Evolutionary conservation across 1,284 basidiomycete genomes (phyloP).

Genomic region (Ustilago loliicola): DNA sequence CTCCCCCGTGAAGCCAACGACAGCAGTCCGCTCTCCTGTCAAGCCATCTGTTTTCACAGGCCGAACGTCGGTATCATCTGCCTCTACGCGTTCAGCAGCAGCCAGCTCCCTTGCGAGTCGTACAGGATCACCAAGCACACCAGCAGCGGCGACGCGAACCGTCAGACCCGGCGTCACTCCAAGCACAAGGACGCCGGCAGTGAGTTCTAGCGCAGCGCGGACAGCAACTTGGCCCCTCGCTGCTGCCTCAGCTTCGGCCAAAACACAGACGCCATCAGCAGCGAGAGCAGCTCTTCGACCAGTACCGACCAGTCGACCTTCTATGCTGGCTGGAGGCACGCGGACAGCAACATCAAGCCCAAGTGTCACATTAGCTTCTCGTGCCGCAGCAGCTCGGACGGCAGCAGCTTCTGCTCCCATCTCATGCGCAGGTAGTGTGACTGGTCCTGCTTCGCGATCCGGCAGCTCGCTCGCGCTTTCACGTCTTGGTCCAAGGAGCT

Average conservation of each 20-base stretch:
- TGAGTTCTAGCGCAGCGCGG: conserved; percentile 6
- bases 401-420: conserved; percentile 39
- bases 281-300: conserved; percentile 58
- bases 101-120: conserved; percentile 35
- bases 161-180: conserved; percentile 23
- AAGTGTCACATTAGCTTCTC: conserved; percentile 29
- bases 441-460: conserved; percentile 19
- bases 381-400: conserved; percentile 19
- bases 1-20: conserved; percentile 34
- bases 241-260: conserved; percentile 20
- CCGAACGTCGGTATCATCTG: conserved; percentile 30
- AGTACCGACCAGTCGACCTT: conserved; percentile 47
- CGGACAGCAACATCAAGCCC: conserved; percentile 43
- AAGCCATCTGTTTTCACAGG: conserved; percentile 37
- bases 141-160: conserved; percentile 25
- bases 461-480: conserved; percentile 42
- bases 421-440: conserved; percentile 34
- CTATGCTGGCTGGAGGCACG: conserved; percentile 48
- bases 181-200: conserved; percentile 32
- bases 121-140: conserved; percentile 37
- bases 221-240: conserved; percentile 19
- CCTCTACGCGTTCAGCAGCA: conserved; percentile 34
- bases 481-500: conserved; percentile 37
- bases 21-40: conserved; percentile 37
- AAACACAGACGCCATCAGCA: conserved; percentile 45